Evolutionary conservation across 305 asterid genomes (phyloP).

Genomic region (Solanum hybrid): DNA sequence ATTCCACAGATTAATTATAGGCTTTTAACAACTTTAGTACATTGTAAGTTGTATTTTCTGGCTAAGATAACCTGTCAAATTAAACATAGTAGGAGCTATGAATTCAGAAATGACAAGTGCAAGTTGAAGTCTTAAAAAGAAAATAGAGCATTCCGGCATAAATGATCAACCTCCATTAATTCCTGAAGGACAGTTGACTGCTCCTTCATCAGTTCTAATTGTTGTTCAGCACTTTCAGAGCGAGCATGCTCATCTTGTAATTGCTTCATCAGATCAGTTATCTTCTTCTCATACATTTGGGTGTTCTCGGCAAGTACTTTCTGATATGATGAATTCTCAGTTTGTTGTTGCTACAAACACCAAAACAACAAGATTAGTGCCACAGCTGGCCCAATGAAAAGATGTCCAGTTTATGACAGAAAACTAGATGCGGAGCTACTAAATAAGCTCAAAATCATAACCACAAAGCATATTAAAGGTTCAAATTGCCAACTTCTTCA

Average conservation of each 20-base stretch:
- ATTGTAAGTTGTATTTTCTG: background rate
- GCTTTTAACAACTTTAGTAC: background rate
- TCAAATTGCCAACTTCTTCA: background rate
- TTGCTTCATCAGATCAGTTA: slow-evolving; percentile 63
- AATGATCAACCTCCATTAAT: slow-evolving; percentile 46
- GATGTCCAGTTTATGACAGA: background rate
- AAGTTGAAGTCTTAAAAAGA: background rate
- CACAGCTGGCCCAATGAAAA: background rate
- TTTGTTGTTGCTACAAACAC: slow-evolving; percentile 82
- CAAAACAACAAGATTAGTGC: slow-evolving; percentile 38
- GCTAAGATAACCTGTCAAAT: background rate
- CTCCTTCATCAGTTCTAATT: slow-evolving; percentile 42
- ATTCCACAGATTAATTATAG: background rate
- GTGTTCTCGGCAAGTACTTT: slow-evolving; percentile 64
- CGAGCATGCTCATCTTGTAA: slow-evolving; percentile 29
- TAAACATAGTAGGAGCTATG: background rate
- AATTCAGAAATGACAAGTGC: background rate
- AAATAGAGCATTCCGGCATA: background rate
- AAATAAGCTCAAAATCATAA: background rate
- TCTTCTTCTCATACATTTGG: slow-evolving; percentile 72
- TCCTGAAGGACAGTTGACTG: slow-evolving; percentile 37
- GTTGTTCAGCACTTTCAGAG: slow-evolving; percentile 39
- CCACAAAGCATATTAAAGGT: background rate
- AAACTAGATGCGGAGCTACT: background rate
- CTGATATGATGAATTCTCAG: slow-evolving; percentile 50